Evolutionary conservation across 208 protist species (phyloP).

Genomic region (Angomonas ambiguus): DNA sequence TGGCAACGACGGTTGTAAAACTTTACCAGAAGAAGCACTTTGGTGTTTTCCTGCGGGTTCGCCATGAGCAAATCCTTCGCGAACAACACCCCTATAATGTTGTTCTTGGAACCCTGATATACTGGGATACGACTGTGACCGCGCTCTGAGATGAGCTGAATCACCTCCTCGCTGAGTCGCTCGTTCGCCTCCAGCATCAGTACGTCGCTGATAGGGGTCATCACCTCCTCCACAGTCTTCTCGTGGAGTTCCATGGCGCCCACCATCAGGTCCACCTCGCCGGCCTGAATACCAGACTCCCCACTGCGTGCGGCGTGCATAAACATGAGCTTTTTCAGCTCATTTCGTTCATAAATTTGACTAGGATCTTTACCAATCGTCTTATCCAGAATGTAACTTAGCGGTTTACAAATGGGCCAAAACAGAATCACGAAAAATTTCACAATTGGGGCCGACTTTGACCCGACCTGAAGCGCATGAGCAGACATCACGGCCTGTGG

Average conservation of each 20-base stretch:
- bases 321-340: constrained; percentile 95
- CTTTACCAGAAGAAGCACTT: constrained; percentile 88
- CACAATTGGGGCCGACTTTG: constrained; percentile 87
- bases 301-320: constrained; percentile 87
- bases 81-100: constrained; percentile 91
- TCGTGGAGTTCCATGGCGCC: constrained; percentile 93
- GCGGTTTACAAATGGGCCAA: constrained; percentile 92
- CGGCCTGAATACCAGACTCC: constrained; percentile 80
- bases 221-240: constrained; percentile 91
- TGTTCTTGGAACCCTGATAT: constrained; percentile 87
- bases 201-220: constrained; percentile 93
- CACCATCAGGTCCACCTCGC: constrained; percentile 91
- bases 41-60: constrained; percentile 92
- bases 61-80: constrained; percentile 94
- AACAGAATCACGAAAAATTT: constrained; percentile 93
- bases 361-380: constrained; percentile 93
- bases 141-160: constrained; percentile 88
- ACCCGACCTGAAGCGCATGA: constrained; percentile 91
- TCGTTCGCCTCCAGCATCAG: constrained; percentile 91
- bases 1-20: constrained; percentile 92
- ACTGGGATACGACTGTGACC: constrained; percentile 94
- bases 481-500: constrained; percentile 93
- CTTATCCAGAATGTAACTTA: constrained; percentile 88
- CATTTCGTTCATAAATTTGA: constrained; percentile 93
- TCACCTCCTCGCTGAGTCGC: constrained; percentile 89